Base-by-base conservation (phyloP, 2,329 filamentous ascomycete species). In the Phyllosticta citrichinensis region DNA sequence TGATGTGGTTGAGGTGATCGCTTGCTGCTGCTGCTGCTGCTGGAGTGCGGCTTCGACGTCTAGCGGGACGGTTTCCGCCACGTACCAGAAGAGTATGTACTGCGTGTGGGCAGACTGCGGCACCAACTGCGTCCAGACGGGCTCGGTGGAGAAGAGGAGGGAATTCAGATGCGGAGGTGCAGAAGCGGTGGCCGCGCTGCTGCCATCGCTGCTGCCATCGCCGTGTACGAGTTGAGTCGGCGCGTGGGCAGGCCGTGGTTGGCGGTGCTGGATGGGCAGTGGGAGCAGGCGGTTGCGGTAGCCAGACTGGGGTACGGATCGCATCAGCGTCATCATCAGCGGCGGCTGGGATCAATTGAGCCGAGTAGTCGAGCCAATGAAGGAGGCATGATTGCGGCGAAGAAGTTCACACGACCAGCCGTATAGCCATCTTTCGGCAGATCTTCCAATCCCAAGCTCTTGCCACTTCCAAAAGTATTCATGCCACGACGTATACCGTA, bases 271-370 rank as follows among this genome's bases (percentile, higher is more conserved):
- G 1, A 75, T 69, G 1, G 78, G 76, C 1, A 81, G 65, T 3
- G 78, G 77, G 14, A 81, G 70, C 10, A 80, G 68, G 33, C 79
- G 73, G 63, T 80, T 80, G 52, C 77, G 71, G 65, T 79, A 81
- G 20, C 79, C 79, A 2, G 74, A 76, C 73, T 76, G 55, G 10
- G 10, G 2, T 35, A 25, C 14, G 6, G 27, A 30, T 10, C 6
- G 27, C 27, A 8, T 30, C 27, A 30, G 27, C 27, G 5, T 30
- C 27, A 30, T 6, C 6, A 30, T 30, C 27, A 8, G 27, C 27
- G 5, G 27, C 27, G 9, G 9, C 27, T 30, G 27, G 27, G 27
- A 10, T 10, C 27, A 30, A 27, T 4, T 8, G 25, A 27, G 25
- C 9, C 25, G 25, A 27, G 25, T 27, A 27, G 25, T 27, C 25